Conservation (phyloP, 805 yeast species). For the Yarrowia keelungensis region DNA sequence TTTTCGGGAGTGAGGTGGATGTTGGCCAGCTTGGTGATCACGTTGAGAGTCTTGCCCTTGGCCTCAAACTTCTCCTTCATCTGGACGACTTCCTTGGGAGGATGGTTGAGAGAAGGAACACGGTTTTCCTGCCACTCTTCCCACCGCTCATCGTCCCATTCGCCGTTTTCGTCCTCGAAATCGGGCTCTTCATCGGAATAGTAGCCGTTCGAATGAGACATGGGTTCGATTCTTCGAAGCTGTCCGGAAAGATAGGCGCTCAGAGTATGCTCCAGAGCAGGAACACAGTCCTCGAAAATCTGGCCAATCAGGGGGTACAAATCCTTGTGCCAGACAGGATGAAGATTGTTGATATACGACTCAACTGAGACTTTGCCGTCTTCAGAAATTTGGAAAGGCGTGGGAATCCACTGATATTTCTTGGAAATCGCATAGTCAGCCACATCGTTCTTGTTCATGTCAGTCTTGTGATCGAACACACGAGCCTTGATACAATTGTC, state of each 20-base stretch:
- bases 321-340: constrained; percentile 48
- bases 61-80: constrained; percentile 9
- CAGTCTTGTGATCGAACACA: constrained; percentile 1
- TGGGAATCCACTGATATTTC: constrained; percentile 54
- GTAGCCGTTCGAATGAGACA: constrained; percentile 4
- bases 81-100: neutral
- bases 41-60: constrained; percentile 47
- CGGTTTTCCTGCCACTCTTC: constrained; percentile 26
- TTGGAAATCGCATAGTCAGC: constrained; percentile 42
- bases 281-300: constrained; percentile 49
- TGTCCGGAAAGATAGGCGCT: constrained; percentile 41
- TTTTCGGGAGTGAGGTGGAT: constrained; percentile 55
- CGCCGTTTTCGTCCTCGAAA: constrained; percentile 21
- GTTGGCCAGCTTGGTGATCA: constrained; percentile 54
- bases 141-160: constrained; percentile 2
- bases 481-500: constrained; percentile 13
- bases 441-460: constrained; percentile 21
- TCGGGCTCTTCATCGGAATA: constrained; percentile 24
- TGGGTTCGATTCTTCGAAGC: constrained; percentile 7
- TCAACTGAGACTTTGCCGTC: constrained; percentile 44
- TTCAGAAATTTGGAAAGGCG: constrained; percentile 43
- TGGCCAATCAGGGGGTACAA: constrained; percentile 50
- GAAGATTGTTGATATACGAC: constrained; percentile 55
- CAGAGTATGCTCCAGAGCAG: constrained; percentile 50
- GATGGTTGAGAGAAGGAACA: neutral